phyloP scores from a whole-genome alignment of 139 green algal species.

The Chlamydomonas sp. region DNA sequence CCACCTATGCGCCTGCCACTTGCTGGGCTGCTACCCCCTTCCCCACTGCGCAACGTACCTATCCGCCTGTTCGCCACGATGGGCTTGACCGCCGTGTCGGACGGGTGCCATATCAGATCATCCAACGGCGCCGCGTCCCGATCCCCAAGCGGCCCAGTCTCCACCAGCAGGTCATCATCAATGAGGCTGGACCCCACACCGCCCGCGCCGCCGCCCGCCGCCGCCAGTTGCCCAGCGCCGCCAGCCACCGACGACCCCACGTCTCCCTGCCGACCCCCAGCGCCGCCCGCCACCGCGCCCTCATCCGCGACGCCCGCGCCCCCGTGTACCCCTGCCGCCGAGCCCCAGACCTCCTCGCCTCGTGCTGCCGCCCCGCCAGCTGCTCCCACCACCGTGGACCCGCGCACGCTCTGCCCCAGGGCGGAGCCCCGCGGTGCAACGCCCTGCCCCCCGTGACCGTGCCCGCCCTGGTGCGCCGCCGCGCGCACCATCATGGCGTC shows the following conservation, averaged over 20 bases:
- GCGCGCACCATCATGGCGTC: conserved; percentile 31
- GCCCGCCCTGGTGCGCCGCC: conserved; percentile 22
- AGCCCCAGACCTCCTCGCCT: background rate
- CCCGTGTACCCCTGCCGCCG: background rate
- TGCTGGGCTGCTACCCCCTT: too few relatives aligned
- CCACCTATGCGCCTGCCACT: too few relatives aligned
- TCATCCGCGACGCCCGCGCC: background rate
- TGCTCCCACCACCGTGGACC: background rate
- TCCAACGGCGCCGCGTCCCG: conserved; percentile 39
- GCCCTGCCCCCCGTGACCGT: background rate
- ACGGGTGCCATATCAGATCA: conserved; percentile 83
- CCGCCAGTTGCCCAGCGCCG: background rate
- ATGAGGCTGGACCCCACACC: background rate
- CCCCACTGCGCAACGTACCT: background rate
- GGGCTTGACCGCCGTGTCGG: conserved; percentile 86
- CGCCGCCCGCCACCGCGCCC: background rate
- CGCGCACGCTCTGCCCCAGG: background rate
- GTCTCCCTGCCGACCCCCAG: too few relatives aligned
- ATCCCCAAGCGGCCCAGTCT: conserved; percentile 7
- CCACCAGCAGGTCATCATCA: conserved; percentile 29
- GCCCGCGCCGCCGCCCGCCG: background rate
- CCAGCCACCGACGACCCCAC: background rate
- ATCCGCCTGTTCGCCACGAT: conserved; percentile 92
- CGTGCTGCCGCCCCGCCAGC: conserved; percentile 1
- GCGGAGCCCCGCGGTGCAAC: conserved; percentile 5